phyloP scores from a whole-genome alignment of 2,329 filamentous ascomycete species.

The Cladosporium sp. region DNA sequence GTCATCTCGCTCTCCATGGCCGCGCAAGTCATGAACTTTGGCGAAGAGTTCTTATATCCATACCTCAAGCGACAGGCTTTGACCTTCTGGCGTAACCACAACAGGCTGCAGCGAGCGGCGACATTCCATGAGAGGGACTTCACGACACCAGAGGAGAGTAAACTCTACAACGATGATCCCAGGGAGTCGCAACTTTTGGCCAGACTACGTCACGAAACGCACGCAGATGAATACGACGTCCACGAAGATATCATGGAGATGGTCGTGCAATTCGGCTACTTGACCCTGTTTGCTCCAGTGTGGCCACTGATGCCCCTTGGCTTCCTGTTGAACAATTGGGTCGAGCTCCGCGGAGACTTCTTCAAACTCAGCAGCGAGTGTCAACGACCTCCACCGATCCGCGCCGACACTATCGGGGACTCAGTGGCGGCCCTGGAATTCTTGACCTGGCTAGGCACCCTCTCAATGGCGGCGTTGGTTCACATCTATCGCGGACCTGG shows the following conservation, averaged over 20 bases:
- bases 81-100: conserved; percentile 50
- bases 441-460: conserved; percentile 86
- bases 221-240: conserved; percentile 84
- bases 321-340: conserved; percentile 92
- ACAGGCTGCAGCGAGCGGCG: conserved; percentile 79
- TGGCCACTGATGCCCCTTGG: conserved; percentile 90
- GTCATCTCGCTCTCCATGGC: conserved; percentile 96
- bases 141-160: conserved; percentile 50
- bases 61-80: conserved; percentile 75
- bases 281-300: conserved; percentile 84
- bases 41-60: conserved; percentile 78
- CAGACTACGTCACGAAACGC: conserved; percentile 76
- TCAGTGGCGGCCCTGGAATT: conserved; percentile 84
- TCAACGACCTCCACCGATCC: conserved; percentile 82
- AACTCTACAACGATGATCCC: conserved; percentile 56
- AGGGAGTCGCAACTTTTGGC: conserved; percentile 77
- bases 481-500: conserved; percentile 74
- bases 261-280: conserved; percentile 77
- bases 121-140: conserved; percentile 59
- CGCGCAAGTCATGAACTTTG: conserved; percentile 83
- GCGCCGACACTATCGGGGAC: conserved; percentile 88
- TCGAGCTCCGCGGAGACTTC: conserved; percentile 88
- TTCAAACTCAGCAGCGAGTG: conserved; percentile 89
- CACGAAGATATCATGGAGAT: conserved; percentile 91
- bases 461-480: conserved; percentile 82